phyloP scores from a whole-genome alignment of 495 filamentous ascomycete species.

The Filosporella fistucella region DNA sequence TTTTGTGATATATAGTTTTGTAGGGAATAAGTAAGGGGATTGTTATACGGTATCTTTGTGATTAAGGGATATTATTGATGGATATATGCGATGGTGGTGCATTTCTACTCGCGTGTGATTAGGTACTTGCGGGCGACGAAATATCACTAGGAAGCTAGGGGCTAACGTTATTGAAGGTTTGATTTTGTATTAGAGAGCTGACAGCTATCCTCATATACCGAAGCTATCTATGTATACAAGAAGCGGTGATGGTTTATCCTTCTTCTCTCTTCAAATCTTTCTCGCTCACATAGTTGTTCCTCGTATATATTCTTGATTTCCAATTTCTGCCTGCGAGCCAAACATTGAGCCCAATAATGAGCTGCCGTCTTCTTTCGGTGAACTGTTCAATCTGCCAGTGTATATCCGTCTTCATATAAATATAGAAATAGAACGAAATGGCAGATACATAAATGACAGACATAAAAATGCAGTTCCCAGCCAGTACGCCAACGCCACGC shows the following conservation, averaged over 20 bases:
- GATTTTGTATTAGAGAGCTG: too few species aligned
- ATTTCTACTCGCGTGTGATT: too few species aligned
- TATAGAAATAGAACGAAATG: not conserved
- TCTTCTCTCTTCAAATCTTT: not conserved
- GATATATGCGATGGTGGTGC: too few species aligned
- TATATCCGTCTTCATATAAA: not conserved
- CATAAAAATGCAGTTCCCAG: not conserved
- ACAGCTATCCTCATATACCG: not conserved
- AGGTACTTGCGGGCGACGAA: too few species aligned
- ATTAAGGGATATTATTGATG: too few species aligned
- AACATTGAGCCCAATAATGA: not conserved
- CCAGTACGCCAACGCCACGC: constrained; percentile 12
- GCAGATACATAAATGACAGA: not conserved
- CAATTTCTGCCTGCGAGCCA: not conserved
- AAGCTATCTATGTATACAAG: constrained; percentile 17
- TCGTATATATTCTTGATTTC: not conserved
- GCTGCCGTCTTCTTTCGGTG: not conserved
- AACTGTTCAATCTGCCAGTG: not conserved
- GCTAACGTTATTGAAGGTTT: too few species aligned
- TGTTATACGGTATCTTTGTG: too few species aligned
- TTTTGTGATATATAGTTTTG: too few species aligned
- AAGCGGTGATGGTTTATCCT: constrained; percentile 13
- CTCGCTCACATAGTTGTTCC: not conserved
- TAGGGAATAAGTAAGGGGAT: too few species aligned
- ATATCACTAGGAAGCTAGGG: too few species aligned